phyloP scores from a whole-genome alignment of 257 asterid species.

The Lithospermum erythrorhizon region DNA sequence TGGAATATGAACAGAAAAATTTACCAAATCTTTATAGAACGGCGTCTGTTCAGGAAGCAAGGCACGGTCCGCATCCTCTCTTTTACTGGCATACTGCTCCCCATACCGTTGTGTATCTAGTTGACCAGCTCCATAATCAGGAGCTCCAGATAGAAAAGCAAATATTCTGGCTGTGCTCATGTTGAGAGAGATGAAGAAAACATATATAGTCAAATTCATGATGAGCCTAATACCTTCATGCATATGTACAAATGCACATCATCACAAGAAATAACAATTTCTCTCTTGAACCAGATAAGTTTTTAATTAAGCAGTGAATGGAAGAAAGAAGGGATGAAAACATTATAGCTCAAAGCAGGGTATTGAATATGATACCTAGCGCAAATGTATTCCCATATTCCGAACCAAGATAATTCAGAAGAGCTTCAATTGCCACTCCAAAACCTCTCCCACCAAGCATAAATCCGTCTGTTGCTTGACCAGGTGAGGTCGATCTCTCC shows the following conservation, averaged over 20 bases:
- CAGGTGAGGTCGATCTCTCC: conserved; percentile 85
- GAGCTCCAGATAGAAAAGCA: conserved; percentile 92
- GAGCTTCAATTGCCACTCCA: conserved; percentile 95
- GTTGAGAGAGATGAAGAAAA: conserved; percentile 17
- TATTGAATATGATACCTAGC: conserved; percentile 36
- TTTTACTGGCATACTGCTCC: conserved; percentile 98
- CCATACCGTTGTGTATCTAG: conserved; percentile 94
- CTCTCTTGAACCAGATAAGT: too few relatives aligned
- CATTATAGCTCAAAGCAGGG: background rate
- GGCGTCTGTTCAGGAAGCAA: conserved; percentile 97
- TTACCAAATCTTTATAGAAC: conserved; percentile 92
- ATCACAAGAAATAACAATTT: too few relatives aligned
- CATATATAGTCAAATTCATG: conserved; percentile 2
- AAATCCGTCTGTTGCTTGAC: conserved; percentile 90
- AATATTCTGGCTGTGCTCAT: conserved; percentile 83
- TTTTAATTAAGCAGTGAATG: too few relatives aligned
- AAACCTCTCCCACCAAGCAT: conserved; percentile 92
- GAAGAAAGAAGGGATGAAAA: too few relatives aligned
- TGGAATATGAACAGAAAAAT: conserved; percentile 11
- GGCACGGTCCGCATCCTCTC: conserved; percentile 99
- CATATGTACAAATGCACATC: background rate
- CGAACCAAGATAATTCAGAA: conserved; percentile 80
- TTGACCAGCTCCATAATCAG: conserved; percentile 96
- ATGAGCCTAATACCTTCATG: background rate
- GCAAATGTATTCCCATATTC: conserved; percentile 97